Conservation (phyloP, 2,329 filamentous ascomycete genomes). For the Diaporthe sp. region DNA sequence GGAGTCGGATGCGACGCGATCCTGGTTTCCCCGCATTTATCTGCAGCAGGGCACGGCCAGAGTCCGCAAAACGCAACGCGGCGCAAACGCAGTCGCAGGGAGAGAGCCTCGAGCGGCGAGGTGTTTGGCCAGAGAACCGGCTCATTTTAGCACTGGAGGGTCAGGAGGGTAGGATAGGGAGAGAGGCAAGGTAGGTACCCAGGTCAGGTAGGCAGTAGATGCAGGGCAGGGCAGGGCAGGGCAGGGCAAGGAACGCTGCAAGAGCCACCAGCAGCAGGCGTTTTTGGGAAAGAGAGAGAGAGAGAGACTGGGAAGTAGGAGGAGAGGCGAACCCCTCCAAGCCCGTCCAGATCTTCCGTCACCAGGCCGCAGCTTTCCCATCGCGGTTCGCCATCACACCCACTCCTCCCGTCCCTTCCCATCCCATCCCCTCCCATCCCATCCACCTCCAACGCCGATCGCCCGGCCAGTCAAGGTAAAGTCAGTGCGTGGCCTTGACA, state of each 20-base stretch:
- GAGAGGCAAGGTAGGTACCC: not conserved
- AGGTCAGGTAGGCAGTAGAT: not conserved
- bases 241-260: not conserved
- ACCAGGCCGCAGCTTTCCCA: not conserved
- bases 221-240: conserved; percentile 9
- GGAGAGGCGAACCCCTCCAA: conserved; percentile 11
- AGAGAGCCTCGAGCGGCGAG: conserved; percentile 7
- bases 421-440: not conserved
- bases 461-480: conserved; percentile 11
- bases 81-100: conserved; percentile 18
- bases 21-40: conserved; percentile 42
- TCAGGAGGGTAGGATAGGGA: conserved; percentile 3
- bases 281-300: not conserved
- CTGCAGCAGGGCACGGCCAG: conserved; percentile 39
- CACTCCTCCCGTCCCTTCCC: not conserved
- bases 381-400: conserved; percentile 12
- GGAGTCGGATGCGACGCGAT: conserved; percentile 31
- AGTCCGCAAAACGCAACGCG: conserved; percentile 30
- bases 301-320: not conserved
- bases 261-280: not conserved
- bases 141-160: conserved; percentile 12
- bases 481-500: conserved; percentile 22
- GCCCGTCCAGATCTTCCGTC: conserved; percentile 12
- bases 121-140: conserved; percentile 11
- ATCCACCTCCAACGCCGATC: conserved; percentile 24